These are phyloP conservation scores for Yarrowia galli DNA, from an alignment of 1,139 yeast genomes.

Conservation along the genomic window DNA sequence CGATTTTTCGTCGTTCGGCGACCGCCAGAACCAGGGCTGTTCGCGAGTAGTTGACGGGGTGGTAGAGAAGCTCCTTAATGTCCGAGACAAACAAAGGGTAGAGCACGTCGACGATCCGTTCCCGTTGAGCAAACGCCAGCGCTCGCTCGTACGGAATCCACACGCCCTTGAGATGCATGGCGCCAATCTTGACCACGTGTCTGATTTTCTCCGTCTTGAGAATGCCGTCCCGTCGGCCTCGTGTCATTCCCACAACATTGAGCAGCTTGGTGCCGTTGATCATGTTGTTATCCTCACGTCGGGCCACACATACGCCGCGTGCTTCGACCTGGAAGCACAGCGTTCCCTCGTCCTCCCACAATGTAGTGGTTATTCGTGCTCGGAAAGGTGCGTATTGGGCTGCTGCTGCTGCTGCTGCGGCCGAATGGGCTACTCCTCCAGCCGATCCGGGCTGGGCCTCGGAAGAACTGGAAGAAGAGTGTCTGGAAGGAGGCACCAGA, in stretches of 20 bases:
- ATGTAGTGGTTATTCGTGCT: slow-evolving; percentile 87
- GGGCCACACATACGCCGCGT: slow-evolving; percentile 82
- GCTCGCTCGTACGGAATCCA: slow-evolving; percentile 97
- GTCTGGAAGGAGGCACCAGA: slow-evolving; percentile 11
- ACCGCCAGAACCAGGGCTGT: slow-evolving; percentile 42
- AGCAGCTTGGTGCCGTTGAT: slow-evolving; percentile 90
- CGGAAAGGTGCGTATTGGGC: slow-evolving; percentile 62
- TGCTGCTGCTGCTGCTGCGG: slow-evolving; percentile 53
- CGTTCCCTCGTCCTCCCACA: slow-evolving; percentile 97
- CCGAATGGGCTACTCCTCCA: slow-evolving; percentile 21
- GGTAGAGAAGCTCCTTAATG: slow-evolving; percentile 57
- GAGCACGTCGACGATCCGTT: slow-evolving; percentile 78
- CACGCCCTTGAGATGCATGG: slow-evolving; percentile 94
- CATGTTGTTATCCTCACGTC: slow-evolving; percentile 91
- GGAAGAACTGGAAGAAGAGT: slow-evolving; percentile 13
- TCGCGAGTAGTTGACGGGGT: slow-evolving; percentile 42
- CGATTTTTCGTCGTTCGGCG: slow-evolving; percentile 41
- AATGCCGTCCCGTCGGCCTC: slow-evolving; percentile 95
- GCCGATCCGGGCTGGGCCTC: slow-evolving; percentile 11
- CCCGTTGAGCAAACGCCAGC: slow-evolving; percentile 82
- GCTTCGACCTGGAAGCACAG: slow-evolving; percentile 94
- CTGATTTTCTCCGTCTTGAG: slow-evolving; percentile 83
- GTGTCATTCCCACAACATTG: slow-evolving; percentile 90
- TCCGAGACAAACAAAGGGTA: slow-evolving; percentile 89
- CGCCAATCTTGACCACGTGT: slow-evolving; percentile 90